Conservation (phyloP, 495 filamentous ascomycete genomes). For the Pseudevernia furfuracea region DNA sequence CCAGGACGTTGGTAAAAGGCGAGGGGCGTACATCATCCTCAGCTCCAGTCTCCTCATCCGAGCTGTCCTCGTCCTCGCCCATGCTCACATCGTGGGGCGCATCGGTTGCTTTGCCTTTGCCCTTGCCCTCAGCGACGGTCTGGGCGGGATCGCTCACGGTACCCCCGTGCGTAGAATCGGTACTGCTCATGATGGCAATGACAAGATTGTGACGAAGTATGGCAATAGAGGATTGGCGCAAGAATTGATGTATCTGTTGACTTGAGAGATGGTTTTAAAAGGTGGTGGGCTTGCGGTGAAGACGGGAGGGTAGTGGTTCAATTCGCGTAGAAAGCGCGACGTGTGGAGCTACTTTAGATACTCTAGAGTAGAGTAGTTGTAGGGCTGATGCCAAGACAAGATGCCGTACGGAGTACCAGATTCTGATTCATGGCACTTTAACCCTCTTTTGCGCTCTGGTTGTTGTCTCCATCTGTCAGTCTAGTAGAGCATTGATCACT, state of each 20-base stretch:
- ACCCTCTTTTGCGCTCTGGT: background rate
- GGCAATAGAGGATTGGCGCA: background rate
- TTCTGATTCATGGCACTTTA: background rate
- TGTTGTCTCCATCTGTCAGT: background rate
- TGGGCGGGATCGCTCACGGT: constrained; percentile 29
- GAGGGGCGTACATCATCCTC: constrained; percentile 49
- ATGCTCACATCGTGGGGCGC: constrained; percentile 52
- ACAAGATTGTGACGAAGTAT: background rate
- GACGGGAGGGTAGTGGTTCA: background rate
- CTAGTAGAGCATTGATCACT: no score
- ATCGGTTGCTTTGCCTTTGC: constrained; percentile 54
- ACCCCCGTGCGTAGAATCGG: background rate
- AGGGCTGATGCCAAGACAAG: constrained; percentile 1
- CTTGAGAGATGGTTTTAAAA: background rate
- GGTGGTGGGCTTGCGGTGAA: background rate
- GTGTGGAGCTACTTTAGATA: background rate
- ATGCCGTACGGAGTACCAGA: background rate
- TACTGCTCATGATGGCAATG: constrained; percentile 2
- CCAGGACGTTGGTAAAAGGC: background rate
- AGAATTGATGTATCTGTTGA: background rate
- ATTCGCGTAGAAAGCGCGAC: background rate
- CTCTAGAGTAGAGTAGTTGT: no score
- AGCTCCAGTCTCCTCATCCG: constrained; percentile 54
- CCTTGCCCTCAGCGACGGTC: constrained; percentile 38
- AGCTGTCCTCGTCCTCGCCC: constrained; percentile 61